Base-by-base conservation (phyloP, 768 basidiomycete genomes). In the Psilocybe cyanescens region DNA sequence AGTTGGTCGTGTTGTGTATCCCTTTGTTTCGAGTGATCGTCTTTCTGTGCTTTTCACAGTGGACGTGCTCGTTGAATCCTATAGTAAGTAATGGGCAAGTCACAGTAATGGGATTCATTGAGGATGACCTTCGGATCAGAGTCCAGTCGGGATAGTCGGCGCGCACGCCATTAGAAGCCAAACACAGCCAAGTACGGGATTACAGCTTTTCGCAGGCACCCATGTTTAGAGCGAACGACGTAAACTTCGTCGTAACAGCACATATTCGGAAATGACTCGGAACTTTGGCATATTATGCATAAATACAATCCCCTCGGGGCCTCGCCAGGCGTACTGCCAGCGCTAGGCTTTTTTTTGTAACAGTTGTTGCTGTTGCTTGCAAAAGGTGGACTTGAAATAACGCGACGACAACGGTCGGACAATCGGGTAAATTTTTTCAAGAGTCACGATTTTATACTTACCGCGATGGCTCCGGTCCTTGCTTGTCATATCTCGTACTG, bases 231-330 rank as follows among this genome's bases (percentile, higher is more conserved):
- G 24, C 24, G 24, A 24, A 24, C 11, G 33, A 14, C 49, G 2
- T 50, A 50, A 50, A 29, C 49, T 24, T 31, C 33, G 16, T 50
- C 49, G 19, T 19, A 24, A 19, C 49, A 7, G 41, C 59, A 16
- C 58, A 58, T 63, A 59, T 39, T 58, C 57, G 57, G 57, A 58
- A 58, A 50, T 50, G 57, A 58, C 57, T 58, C 57, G 57, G 57
- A 58, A 58, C 31, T 31, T 12, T 39, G 24, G 16, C 19, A 12
- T 33, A 5, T 50, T 35, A 24, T 24, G 33, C 57, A 49, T 37
- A 51, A 58, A 48, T 46, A 58, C 19, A 58, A 19, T 24, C 30
- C 39, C 45, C 17, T 19, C 14, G 5, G 14, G 30, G 47, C 47
- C 47, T 24, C 17, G 28, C 47, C 17, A 17, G 28, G 47, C 19